Conservation (phyloP, 805 yeast genomes). For the Nakazawaea holstii region DNA sequence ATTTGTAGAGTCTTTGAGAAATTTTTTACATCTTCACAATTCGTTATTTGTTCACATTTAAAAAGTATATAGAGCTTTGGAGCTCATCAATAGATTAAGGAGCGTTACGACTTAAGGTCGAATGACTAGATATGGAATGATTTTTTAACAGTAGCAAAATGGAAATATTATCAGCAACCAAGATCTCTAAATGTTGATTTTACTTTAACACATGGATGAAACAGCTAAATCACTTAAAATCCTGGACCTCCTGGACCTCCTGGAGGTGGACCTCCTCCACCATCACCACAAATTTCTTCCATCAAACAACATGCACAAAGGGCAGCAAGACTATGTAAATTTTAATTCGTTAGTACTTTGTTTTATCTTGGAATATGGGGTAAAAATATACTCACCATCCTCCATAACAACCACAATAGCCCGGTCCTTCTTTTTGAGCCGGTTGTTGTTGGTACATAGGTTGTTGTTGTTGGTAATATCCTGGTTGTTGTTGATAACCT, state of each 20-base stretch:
- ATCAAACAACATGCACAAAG: constrained; percentile 14
- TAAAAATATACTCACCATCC: constrained; percentile 15
- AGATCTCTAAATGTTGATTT: not conserved
- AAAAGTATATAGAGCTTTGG: too few species aligned
- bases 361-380: constrained; percentile 12
- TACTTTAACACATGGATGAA: not conserved
- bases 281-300: constrained; percentile 11
- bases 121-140: not conserved
- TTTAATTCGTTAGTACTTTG: not conserved
- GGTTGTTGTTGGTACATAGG: constrained; percentile 27
- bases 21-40: too few species aligned
- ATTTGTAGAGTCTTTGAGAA: not conserved
- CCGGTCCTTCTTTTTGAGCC: constrained; percentile 11
- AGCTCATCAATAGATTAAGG: too few species aligned
- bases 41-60: too few species aligned
- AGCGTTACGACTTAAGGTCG: not conserved
- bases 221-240: not conserved
- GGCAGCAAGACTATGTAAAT: constrained; percentile 12
- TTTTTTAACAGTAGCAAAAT: too few species aligned
- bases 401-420: constrained; percentile 24
- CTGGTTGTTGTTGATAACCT: constrained; percentile 23
- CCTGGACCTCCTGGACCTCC: constrained; percentile 11
- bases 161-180: not conserved
- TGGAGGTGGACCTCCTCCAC: constrained; percentile 5
- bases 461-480: constrained; percentile 28